Base-by-base conservation (phyloP, 2,329 filamentous ascomycete species). In the Teratosphaeria gauchensis region DNA sequence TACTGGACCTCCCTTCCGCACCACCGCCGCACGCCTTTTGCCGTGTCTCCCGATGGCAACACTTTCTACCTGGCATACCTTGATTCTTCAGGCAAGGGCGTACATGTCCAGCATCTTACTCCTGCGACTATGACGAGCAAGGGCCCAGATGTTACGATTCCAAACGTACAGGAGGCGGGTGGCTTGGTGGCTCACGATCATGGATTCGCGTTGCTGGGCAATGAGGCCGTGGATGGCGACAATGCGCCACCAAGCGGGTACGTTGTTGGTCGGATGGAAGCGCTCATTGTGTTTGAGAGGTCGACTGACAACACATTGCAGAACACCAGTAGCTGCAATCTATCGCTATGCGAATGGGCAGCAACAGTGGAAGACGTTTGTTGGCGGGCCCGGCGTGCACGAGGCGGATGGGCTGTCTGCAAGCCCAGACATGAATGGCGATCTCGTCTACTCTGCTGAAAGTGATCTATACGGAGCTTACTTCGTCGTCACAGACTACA, bases 1-100 rank as follows among this genome's bases (percentile, higher is more conserved):
- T 85, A 85, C 76, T 85, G 82, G 82, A 85, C 83, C 14, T 77
- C 76, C 21, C 77, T 80, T 53, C 81, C 82, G 52, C 83, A 85
- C 64, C 83, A 85, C 68, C 80, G 82, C 53, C 79, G 83, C 56
- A 85, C 82, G 12, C 83, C 83, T 5, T 85, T 85, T 61, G 78
- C 82, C n/a, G 75, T 84, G 33, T 84, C 83, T 0, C 82, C 83
- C 1, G 78, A 84, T 67, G 82, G 82, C 60, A 80, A 79, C 59
- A 78, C 77, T 3, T 83, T 81, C 12, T 85, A 82, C 67, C 68
- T 85, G 9, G 83, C 83, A 9, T 85, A 85, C 65, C 78, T 85
- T 16, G 82, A 84, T 65, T 72, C 75, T 30, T 81, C 76, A 53
- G 80, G 78, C 53, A 80, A 76, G 3, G 80, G 76, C 56, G 81